phyloP scores from a whole-genome alignment of 768 basidiomycete species.

The Mycena polygramma region DNA sequence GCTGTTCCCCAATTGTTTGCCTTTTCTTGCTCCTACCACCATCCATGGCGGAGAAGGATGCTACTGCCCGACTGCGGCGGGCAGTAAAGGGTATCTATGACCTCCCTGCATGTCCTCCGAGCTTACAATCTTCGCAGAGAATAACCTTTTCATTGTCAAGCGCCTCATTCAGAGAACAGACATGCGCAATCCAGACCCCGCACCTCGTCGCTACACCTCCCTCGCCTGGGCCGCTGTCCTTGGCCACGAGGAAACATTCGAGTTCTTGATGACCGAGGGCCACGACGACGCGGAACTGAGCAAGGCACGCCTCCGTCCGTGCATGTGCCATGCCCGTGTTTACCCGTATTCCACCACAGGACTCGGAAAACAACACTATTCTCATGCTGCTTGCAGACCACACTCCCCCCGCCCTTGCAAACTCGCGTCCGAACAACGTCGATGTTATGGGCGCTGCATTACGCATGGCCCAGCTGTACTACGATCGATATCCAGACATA shows the following conservation, averaged over 20 bases:
- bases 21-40: conserved; percentile 35
- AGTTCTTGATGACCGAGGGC: conserved; percentile 86
- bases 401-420: conserved; percentile 56
- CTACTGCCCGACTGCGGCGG: conserved; percentile 78
- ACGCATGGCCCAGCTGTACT: conserved; percentile 90
- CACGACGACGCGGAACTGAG: conserved; percentile 96
- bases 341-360: conserved; percentile 61
- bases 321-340: conserved; percentile 16
- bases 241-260: conserved; percentile 93
- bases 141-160: conserved; percentile 93
- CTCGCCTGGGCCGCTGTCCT: conserved; percentile 93
- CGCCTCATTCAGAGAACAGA: conserved; percentile 89
- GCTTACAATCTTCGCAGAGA: conserved; percentile 68
- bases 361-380: conserved; percentile 93
- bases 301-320: conserved; percentile 67
- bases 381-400: conserved; percentile 93
- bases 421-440: conserved; percentile 59
- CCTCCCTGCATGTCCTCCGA: conserved; percentile 4
- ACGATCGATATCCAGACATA: conserved; percentile 87
- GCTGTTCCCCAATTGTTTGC: not conserved
- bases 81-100: conserved; percentile 77
- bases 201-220: conserved; percentile 82
- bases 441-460: conserved; percentile 81
- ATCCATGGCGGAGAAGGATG: conserved; percentile 87
- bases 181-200: conserved; percentile 91